Evolutionary conservation across 1,139 yeast genomes (phyloP).

Genomic region (Suhomyces coccinellae): DNA sequence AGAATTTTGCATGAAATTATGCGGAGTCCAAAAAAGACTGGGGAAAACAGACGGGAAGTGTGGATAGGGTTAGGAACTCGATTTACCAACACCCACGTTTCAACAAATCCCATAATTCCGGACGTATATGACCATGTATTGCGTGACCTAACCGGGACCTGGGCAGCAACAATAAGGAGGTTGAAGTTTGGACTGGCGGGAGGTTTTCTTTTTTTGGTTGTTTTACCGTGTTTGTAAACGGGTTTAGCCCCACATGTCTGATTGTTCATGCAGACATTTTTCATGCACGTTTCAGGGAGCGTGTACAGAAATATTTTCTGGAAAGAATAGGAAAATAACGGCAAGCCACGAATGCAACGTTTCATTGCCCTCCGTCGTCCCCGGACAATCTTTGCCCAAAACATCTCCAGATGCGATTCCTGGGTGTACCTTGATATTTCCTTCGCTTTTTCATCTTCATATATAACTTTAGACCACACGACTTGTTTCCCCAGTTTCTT

Average conservation of each 20-base stretch:
- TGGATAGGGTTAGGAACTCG: background rate
- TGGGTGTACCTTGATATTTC: background rate
- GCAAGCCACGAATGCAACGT: conserved; percentile 5
- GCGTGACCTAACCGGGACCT: background rate
- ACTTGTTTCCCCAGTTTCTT: background rate
- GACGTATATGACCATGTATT: background rate
- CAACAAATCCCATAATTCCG: background rate
- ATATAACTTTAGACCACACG: background rate
- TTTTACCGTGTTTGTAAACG: background rate
- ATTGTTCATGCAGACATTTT: conserved; percentile 4
- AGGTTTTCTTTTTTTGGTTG: background rate
- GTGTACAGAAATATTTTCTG: background rate
- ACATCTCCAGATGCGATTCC: background rate
- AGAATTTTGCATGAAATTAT: background rate
- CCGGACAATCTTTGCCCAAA: conserved; percentile 2
- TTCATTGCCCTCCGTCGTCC: conserved; percentile 3
- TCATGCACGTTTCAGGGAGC: background rate
- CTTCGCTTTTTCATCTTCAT: background rate
- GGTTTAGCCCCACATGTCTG: background rate
- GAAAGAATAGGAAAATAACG: background rate
- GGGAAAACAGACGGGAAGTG: background rate
- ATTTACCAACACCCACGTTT: background rate
- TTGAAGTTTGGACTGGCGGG: too few species aligned
- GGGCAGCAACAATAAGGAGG: background rate
- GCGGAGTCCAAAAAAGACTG: background rate